Evolutionary conservation across 805 yeast genomes (phyloP).

Genomic region (Ogataea salicorniae): DNA sequence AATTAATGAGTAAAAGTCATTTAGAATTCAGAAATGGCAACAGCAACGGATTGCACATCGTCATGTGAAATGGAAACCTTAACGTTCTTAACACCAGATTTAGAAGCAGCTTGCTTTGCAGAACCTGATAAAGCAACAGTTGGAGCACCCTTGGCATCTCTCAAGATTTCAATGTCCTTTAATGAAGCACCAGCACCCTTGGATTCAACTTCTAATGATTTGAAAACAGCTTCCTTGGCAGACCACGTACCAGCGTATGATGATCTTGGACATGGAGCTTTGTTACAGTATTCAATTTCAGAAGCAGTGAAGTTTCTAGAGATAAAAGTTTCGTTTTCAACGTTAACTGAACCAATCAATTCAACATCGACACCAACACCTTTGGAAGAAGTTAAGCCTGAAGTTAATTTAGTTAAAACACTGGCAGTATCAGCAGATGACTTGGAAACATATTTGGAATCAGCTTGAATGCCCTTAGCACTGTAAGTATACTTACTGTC

Average conservation of each 20-base stretch:
- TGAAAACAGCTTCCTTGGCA: conserved; percentile 98
- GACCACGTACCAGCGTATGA: conserved; percentile 98
- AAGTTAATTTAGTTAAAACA: conserved; percentile 53
- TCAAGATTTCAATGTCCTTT: conserved; percentile 81
- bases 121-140: conserved; percentile 68
- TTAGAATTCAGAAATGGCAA: conserved; percentile 68
- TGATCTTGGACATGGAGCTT: conserved; percentile 75
- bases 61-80: conserved; percentile 94
- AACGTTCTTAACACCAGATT: conserved; percentile 63
- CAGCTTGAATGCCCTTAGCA: conserved; percentile 45
- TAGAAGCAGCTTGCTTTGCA: conserved; percentile 69
- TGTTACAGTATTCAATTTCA: conserved; percentile 74
- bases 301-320: conserved; percentile 84
- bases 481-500: conserved; percentile 42
- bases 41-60: conserved; percentile 96
- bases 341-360: conserved; percentile 71
- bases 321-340: conserved; percentile 85
- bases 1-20: background rate
- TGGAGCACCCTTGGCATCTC: conserved; percentile 77
- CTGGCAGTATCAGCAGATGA: conserved; percentile 57
- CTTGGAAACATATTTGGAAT: conserved; percentile 37
- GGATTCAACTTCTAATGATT: conserved; percentile 82
- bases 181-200: conserved; percentile 95
- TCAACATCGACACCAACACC: conserved; percentile 98
- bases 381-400: conserved; percentile 37